Conservation (phyloP, 2,329 filamentous ascomycete genomes). For the Beauveria brongniartii region DNA sequence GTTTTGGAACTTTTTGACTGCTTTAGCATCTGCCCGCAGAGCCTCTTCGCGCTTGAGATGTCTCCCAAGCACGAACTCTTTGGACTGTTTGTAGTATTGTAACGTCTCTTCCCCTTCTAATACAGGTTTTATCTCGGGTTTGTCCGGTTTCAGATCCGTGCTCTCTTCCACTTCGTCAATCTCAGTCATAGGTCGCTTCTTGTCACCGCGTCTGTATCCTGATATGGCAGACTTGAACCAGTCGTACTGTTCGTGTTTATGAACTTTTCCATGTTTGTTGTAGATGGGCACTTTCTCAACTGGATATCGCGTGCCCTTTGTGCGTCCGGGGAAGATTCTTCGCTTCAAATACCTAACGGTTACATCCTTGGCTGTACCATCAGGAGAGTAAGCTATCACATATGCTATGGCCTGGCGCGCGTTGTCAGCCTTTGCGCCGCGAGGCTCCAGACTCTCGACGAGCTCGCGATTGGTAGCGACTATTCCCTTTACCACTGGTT, state of each 20-base stretch:
- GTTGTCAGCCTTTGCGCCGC: slow-evolving; percentile 74
- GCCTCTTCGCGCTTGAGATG: slow-evolving; percentile 92
- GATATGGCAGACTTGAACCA: slow-evolving; percentile 82
- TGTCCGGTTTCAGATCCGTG: slow-evolving; percentile 65
- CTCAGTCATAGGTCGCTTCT: slow-evolving; percentile 50
- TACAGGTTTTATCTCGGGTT: slow-evolving; percentile 63
- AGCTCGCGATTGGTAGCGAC: slow-evolving; percentile 67
- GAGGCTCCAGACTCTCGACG: slow-evolving; percentile 69
- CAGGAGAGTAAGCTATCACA: slow-evolving; percentile 70
- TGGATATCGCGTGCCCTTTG: slow-evolving; percentile 74
- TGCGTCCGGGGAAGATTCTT: slow-evolving; percentile 76
- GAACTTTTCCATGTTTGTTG: slow-evolving; percentile 68
- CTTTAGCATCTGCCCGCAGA: slow-evolving; percentile 56
- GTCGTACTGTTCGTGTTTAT: slow-evolving; percentile 68
- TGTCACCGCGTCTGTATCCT: slow-evolving; percentile 51
- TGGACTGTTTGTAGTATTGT: slow-evolving; percentile 79
- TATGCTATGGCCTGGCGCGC: slow-evolving; percentile 88
- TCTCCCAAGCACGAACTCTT: slow-evolving; percentile 76
- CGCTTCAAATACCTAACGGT: slow-evolving; percentile 84
- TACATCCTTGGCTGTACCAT: slow-evolving; percentile 89
- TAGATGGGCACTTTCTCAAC: slow-evolving; percentile 75
- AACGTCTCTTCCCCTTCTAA: slow-evolving; percentile 74
- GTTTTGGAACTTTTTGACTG: slow-evolving; percentile 67
- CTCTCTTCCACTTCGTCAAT: slow-evolving; percentile 73
- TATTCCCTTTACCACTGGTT: slow-evolving; percentile 60